phyloP scores from a whole-genome alignment of 441 rosid species.

The Kokia cookei region DNA sequence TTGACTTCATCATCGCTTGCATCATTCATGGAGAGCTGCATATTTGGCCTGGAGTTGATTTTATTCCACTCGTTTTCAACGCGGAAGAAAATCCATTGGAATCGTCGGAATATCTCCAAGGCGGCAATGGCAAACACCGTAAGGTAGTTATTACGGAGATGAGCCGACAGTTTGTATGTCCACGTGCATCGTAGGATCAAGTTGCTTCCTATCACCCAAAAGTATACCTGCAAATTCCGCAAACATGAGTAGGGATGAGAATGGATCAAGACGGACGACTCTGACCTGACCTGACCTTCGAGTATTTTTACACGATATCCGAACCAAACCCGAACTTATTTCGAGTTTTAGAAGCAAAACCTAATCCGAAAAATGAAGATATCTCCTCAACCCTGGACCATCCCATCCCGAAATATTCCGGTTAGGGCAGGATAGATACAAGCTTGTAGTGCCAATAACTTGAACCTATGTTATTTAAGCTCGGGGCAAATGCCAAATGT shows the following conservation, averaged over 20 bases:
- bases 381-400: not conserved
- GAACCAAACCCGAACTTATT: too few relatives aligned
- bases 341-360: too few relatives aligned
- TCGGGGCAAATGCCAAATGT: not conserved
- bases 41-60: constrained; percentile 49
- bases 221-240: constrained; percentile 48
- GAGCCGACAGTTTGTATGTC: constrained; percentile 95
- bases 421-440: too few relatives aligned
- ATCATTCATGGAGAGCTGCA: constrained; percentile 35
- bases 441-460: too few relatives aligned
- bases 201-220: constrained; percentile 92
- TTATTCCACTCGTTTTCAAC: constrained; percentile 88
- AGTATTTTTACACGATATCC: too few relatives aligned
- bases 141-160: constrained; percentile 83
- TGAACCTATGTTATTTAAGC: not conserved
- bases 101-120: constrained; percentile 77
- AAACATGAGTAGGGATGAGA: not conserved
- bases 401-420: too few relatives aligned
- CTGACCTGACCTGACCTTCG: not conserved
- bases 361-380: too few relatives aligned
- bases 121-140: constrained; percentile 72
- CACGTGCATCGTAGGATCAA: constrained; percentile 86
- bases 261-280: not conserved
- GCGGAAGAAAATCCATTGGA: constrained; percentile 96
- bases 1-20: constrained; percentile 45